Conservation (phyloP, 2,329 filamentous ascomycete genomes). For the Plenodomus biglobosus region DNA sequence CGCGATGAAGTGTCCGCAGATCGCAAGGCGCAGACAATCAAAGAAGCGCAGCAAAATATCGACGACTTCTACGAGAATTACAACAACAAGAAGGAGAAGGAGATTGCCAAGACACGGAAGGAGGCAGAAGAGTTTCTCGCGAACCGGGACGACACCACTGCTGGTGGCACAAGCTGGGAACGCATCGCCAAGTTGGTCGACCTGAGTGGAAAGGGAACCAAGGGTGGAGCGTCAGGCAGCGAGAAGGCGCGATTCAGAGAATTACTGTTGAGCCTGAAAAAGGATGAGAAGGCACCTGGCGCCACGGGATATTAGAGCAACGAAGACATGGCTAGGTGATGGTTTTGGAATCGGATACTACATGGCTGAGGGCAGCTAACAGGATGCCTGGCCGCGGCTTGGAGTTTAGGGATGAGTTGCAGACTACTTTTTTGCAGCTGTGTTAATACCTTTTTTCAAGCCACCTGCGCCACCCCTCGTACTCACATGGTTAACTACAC, state of each 20-base stretch:
- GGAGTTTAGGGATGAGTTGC: constrained; percentile 29
- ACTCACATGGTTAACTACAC: neutral
- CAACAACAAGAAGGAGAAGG: constrained; percentile 97
- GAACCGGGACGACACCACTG: constrained; percentile 86
- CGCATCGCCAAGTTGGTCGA: constrained; percentile 98
- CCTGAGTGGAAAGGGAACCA: constrained; percentile 86
- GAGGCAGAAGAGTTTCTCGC: constrained; percentile 92
- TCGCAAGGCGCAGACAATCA: constrained; percentile 82
- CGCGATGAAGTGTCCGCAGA: constrained; percentile 80
- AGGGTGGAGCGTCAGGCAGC: constrained; percentile 82
- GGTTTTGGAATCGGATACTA: constrained; percentile 2
- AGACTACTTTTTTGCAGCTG: constrained; percentile 21
- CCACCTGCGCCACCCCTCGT: neutral
- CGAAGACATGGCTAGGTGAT: constrained; percentile 8
- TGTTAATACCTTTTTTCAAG: constrained; percentile 22
- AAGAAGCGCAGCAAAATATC: constrained; percentile 89
- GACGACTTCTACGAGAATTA: constrained; percentile 99
- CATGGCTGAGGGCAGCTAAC: constrained; percentile 10
- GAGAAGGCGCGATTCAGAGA: constrained; percentile 97
- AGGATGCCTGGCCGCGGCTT: constrained; percentile 16
- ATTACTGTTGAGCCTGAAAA: constrained; percentile 79
- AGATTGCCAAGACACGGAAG: constrained; percentile 79
- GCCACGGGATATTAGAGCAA: constrained; percentile 49
- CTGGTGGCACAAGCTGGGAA: constrained; percentile 97
- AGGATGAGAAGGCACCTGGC: constrained; percentile 83